Evolutionary conservation across 2,329 filamentous ascomycete species (phyloP).

Genomic region (Raffaelea arxii): DNA sequence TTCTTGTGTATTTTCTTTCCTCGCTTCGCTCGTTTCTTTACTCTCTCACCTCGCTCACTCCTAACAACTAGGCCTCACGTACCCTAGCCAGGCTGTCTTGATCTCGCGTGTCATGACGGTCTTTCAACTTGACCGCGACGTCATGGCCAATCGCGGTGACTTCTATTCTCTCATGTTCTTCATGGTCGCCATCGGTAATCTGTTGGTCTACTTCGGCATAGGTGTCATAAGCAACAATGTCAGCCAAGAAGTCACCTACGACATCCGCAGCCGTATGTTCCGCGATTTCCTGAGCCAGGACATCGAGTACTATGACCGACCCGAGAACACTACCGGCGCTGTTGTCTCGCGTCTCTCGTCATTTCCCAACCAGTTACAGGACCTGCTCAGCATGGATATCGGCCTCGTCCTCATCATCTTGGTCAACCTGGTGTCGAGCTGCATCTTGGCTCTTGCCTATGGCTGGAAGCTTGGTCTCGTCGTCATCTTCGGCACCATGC

Average conservation of each 20-base stretch:
- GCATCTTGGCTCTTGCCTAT: no score
- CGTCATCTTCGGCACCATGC: no score
- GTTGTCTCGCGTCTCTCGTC: conserved; percentile 45
- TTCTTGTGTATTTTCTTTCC: neutral
- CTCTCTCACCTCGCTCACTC: conserved; percentile 36
- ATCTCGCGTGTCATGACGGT: neutral
- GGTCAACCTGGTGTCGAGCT: no score
- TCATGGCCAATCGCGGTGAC: conserved; percentile 17
- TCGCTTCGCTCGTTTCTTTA: neutral
- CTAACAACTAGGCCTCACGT: conserved; percentile 15
- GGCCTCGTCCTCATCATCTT: no score
- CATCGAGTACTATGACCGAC: conserved; percentile 49
- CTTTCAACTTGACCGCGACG: neutral
- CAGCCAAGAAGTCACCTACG: conserved; percentile 29
- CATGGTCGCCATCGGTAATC: conserved; percentile 42
- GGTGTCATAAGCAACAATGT: conserved; percentile 20
- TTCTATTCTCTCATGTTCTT: conserved; percentile 60
- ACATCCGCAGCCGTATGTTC: conserved; percentile 51
- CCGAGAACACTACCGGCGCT: conserved; percentile 49
- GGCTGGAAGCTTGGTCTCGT: no score
- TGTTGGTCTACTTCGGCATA: conserved; percentile 44
- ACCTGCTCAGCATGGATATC: conserved; percentile 51
- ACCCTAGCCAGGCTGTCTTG: neutral
- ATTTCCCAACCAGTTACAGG: conserved; percentile 50
- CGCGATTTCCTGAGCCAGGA: conserved; percentile 47